Conservation (phyloP, 2,329 filamentous ascomycete species). For the Rutstroemia sydowiana region DNA sequence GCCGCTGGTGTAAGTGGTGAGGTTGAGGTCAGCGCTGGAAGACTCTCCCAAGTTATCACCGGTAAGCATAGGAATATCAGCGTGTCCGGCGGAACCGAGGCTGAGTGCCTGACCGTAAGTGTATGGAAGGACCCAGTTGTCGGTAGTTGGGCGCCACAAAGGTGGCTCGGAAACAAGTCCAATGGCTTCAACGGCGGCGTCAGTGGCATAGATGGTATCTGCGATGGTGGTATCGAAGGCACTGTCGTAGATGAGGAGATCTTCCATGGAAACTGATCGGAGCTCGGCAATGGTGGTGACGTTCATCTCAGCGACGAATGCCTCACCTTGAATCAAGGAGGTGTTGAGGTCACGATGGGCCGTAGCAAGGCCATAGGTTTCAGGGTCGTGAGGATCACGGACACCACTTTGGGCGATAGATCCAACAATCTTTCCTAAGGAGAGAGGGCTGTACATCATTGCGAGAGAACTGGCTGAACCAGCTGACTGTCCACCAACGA, state of each 20-base stretch:
- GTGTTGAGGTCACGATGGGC: slow-evolving; percentile 21
- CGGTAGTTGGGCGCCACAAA: slow-evolving; percentile 26
- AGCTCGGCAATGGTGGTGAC: slow-evolving; percentile 20
- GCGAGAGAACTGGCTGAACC: slow-evolving; percentile 34
- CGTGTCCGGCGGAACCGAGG: slow-evolving; percentile 12
- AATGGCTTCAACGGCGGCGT: slow-evolving; percentile 6
- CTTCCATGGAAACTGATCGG: slow-evolving; percentile 16
- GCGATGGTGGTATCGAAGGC: slow-evolving; percentile 21
- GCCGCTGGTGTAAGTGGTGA: slow-evolving; percentile 4
- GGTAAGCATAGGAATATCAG: slow-evolving; percentile 27
- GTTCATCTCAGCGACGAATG: slow-evolving; percentile 18
- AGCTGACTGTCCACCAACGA: slow-evolving; percentile 59
- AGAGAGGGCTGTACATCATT: slow-evolving; percentile 25
- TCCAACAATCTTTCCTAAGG: slow-evolving; percentile 21
- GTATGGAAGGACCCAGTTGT: slow-evolving; percentile 27
- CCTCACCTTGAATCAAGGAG: slow-evolving; percentile 17
- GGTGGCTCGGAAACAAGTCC: slow-evolving; percentile 16
- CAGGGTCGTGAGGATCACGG: slow-evolving; percentile 26
- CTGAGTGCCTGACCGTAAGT: slow-evolving; percentile 20
- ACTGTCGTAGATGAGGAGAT: slow-evolving; percentile 14
- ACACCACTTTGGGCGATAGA: slow-evolving; percentile 31
- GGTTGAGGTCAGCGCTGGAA: slow-evolving; percentile 5
- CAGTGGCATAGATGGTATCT: slow-evolving; percentile 23
- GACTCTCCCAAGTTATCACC: slow-evolving; percentile 28
- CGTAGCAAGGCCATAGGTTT: slow-evolving; percentile 24